Percentiles rank a stretch among this genome's conserved stretches.
phyloP scores from a whole-genome alignment of 202 grass and related monocot species.

The Schoenoplectus tabernaemontani region DNA sequence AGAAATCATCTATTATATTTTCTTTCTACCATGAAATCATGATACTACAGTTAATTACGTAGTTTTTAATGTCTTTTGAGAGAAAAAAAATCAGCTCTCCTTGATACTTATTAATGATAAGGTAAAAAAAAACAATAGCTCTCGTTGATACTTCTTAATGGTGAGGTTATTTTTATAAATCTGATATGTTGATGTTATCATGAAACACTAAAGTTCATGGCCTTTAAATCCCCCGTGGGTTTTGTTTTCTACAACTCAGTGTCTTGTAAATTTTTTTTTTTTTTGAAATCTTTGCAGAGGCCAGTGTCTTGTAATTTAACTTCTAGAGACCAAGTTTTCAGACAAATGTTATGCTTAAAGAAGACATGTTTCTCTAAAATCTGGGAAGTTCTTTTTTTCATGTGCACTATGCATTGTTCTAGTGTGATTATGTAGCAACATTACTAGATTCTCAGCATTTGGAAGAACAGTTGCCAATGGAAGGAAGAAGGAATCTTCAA shows the following conservation, averaged over 20 bases:
- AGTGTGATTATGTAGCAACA: not conserved
- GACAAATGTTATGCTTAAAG: not conserved
- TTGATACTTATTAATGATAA: not conserved
- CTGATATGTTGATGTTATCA: not conserved
- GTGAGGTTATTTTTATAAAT: no score
- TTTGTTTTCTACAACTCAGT: not conserved
- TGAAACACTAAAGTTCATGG: not conserved
- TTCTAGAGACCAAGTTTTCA: not conserved
- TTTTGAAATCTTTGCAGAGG: no score
- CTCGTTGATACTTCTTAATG: no score
- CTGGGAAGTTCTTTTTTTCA: not conserved
- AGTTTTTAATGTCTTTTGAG: not conserved
- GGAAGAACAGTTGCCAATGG: slow-evolving; percentile 5
- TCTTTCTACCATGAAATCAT: no score
- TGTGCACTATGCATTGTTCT: not conserved
- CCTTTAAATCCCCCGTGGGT: not conserved
- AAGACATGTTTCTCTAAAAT: not conserved
- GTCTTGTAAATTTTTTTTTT: no score
- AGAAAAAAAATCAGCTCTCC: not conserved
- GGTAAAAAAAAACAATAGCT: no score
- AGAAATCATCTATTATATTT: not conserved
- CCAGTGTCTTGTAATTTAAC: not conserved
- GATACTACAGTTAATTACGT: not conserved
- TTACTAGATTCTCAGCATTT: slow-evolving; percentile 6
- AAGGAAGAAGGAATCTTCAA: slow-evolving; percentile 7